Evolutionary conservation across 2,329 filamentous ascomycete species (phyloP), one percentile per base, ranked within the genome.

Genomic region (Dothidotthia symphoricarpi): DNA sequence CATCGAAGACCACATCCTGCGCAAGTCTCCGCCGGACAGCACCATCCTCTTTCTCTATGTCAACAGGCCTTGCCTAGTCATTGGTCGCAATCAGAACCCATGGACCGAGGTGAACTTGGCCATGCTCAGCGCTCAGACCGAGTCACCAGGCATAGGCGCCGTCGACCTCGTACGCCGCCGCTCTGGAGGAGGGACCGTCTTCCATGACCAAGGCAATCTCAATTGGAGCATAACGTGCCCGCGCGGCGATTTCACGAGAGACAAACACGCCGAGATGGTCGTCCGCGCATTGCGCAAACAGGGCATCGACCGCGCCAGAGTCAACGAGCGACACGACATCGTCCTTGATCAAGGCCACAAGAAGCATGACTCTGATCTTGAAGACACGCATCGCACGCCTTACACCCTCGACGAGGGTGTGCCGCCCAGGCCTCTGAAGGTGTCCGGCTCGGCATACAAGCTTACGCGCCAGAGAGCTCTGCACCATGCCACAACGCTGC

Each of bases 71-170:
- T 89, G 87, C 63, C 78, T 98, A 43, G 83, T 98, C 61, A 84
- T 98, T 52, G 93, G 93, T 28, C 83, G 93, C 43, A 98, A 98
- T 66, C 93, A 98, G 71, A 98, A 98, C 65, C 93, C 93, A 36
- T 98, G 91, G 93, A 76, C 88, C 7, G 93, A 98, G 71, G 82
- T 88, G 45, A 87, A 95, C 62, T 75, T 96, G 7, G 70, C 70
- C 26, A 73, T 80, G 1, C 71, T 95, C 7, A 57, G 69, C 56
- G 57, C 71, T 45, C 43, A 52, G 35, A 52, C 25, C 55, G 75
- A 66, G 39, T 63, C 66, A 15, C 62, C 64, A n/a, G 57, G 49
- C 8, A 61, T 72, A 26, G 70, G 67, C 30, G 48, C 67, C 11
- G 70, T 80, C 2, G 69, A 78, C 41, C 80, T 95, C 10, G 87